Evolutionary conservation across 257 asterid species (phyloP), one percentile per base, ranked within the genome.

Genomic region (Anisodus acutangulus): DNA sequence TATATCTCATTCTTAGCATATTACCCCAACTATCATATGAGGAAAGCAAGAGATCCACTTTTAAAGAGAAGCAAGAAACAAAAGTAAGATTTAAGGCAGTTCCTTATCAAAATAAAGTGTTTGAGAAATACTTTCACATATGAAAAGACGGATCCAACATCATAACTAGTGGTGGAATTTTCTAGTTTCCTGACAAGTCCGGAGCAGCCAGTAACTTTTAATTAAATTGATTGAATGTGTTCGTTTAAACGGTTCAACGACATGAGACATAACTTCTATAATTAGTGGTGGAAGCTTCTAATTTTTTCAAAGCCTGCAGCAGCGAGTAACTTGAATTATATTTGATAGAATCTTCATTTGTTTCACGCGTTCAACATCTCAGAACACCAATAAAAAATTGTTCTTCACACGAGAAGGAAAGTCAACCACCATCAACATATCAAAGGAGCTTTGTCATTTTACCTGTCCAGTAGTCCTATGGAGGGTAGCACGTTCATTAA

Each of bases 381-480:
- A 1, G 12, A 62, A 62, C 69, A 62, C 39, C 5, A 3, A 22
- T 8, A 4, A 62, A 9, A 22, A 62, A 62, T 62, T 9, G 47
- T 26, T 53, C 35, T 31, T 31, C 43, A 54, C 47, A 12, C 1
- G 81, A 53, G 26, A 76, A 76, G 45, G 81, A 51, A 76, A 22
- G n/a, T 76, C 26, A 78, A 15, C 64, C 81, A 26, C 12, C 63
- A 51, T 72, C 8, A 9, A 53, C 64, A 26, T 78, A 78, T 53
- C 81, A 78, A 78, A 26, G 49, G 45, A 76, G 4, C 47, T 76
- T 26, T 26, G 47, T 13, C 6, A 49, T 51, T 78, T 84, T 90
- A 95, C 99, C 99, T 95, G 99, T 62, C 95, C 94, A 15, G 99
- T 79, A 85, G 87, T 92, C 90, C 98, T 86, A 85, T 88, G 91